A percentile compares a stretch with the other conserved stretches of the same genome.
Evolutionary conservation across 495 filamentous ascomycete genomes (phyloP).

Genomic region (Neurospora sp.): DNA sequence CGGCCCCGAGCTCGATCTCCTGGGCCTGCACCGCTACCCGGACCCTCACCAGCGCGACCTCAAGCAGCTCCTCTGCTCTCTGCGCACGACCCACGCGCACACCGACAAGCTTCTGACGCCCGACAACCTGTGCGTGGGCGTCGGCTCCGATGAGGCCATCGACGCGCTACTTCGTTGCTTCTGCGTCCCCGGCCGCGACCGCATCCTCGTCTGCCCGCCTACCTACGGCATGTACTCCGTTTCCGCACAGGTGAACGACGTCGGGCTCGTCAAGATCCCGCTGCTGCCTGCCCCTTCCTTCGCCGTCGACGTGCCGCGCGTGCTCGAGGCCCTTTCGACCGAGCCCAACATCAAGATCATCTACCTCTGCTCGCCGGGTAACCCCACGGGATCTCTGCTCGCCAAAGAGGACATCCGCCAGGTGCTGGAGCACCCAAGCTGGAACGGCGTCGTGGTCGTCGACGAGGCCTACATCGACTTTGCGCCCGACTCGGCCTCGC

Average conservation of each 20-base stretch:
- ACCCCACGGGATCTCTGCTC: conserved; percentile 76
- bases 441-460: conserved; percentile 89
- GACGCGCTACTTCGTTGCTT: conserved; percentile 89
- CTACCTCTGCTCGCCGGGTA: conserved; percentile 90
- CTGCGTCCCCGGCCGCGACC: conserved; percentile 77
- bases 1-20: conserved; percentile 50
- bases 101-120: conserved; percentile 64
- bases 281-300: conserved; percentile 54
- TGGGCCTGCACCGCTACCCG: conserved; percentile 84
- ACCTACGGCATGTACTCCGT: conserved; percentile 99
- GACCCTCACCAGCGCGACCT: conserved; percentile 86
- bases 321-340: conserved; percentile 52
- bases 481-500: conserved; percentile 61
- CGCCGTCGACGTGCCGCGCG: conserved; percentile 56
- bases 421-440: conserved; percentile 77
- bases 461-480: conserved; percentile 99
- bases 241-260: conserved; percentile 85
- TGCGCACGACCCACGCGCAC: conserved; percentile 80
- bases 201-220: conserved; percentile 86
- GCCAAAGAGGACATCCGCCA: conserved; percentile 62
- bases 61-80: conserved; percentile 76
- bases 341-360: conserved; percentile 69
- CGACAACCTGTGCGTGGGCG: conserved; percentile 83
- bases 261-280: conserved; percentile 75
- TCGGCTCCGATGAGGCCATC: conserved; percentile 93